Base-by-base conservation (phyloP, 2,329 filamentous ascomycete species). In the Aspergillus glaucus region DNA sequence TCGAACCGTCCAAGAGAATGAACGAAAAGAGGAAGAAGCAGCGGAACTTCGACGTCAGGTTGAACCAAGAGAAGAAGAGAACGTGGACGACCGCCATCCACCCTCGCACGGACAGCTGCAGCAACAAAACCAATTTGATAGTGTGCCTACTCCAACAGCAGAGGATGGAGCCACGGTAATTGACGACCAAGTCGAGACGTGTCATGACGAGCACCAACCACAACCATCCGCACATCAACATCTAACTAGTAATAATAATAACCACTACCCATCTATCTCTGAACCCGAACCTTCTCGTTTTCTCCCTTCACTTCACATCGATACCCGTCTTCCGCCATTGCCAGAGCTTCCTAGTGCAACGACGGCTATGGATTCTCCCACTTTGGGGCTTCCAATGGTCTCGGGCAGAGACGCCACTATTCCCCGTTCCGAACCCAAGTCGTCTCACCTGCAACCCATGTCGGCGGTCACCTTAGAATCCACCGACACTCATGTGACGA, bases 1-100 rank as follows among this genome's bases (percentile, higher is more conserved):
- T 58, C 88, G 87, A 63, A 88, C 86, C n/a, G 83, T 93, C 43
- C 80, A 85, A 54, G 86, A 88, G 62, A 86, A 75, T 58, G 62
- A 70, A 48, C 60, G 67, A 54, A 84, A 87, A 62, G 83, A 79
- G 50, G 76, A 61, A 71, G 76, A 63, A 45, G 78, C 78, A 30
- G 77, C 76, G 19, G 78, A 81, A 52, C 78, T 75, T 53, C 63
- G 66, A 60, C 64, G 66, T 56, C 37, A 40, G 37, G 58, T 62
- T 53, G 56, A 59, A 56, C 60, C 58, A 55, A 30, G 26, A 30
- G 72, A 75, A 53, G 77, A 68, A 59, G 73, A 74, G 62, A 77
- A 79, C 54, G 66, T 76, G 61, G 74, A 79, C 57, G 70, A 52
- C 48, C 52, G 56, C 51, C 69, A 50, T 46, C 49, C 54, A 19